Conservation (phyloP, 768 basidiomycete genomes). For the Clavaria fumosa region DNA sequence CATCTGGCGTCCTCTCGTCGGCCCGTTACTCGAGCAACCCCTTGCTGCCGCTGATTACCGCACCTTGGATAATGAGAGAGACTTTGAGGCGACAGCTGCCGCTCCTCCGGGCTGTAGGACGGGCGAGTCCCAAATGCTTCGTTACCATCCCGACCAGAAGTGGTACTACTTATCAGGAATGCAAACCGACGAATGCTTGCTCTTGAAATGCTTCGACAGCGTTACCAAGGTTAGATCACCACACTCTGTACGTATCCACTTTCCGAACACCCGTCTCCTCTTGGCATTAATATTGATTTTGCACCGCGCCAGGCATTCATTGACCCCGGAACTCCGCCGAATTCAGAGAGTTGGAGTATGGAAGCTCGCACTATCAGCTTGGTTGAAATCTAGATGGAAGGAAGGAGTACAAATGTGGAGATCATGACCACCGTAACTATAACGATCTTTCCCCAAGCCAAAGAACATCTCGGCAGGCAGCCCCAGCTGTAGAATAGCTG, state of each 20-base stretch:
- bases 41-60: slow-evolving; percentile 5
- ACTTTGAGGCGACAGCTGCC: slow-evolving; percentile 2
- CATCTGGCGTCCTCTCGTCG: slow-evolving; percentile 3
- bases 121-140: slow-evolving; percentile 4
- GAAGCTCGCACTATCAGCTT: slow-evolving; percentile 3
- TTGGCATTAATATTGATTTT: not conserved
- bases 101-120: slow-evolving; percentile 5
- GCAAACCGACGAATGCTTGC: slow-evolving; percentile 3
- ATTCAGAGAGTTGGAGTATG: slow-evolving; percentile 3
- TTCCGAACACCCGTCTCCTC: not conserved
- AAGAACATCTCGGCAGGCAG: too few relatives aligned
- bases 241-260: slow-evolving; percentile 2
- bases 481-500: too few relatives aligned
- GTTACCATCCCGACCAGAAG: slow-evolving; percentile 5
- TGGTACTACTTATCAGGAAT: slow-evolving; percentile 6
- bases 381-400: too few relatives aligned
- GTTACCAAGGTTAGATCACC: slow-evolving; percentile 2
- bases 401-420: too few relatives aligned
- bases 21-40: slow-evolving; percentile 4
- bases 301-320: slow-evolving; percentile 1
- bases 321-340: slow-evolving; percentile 1
- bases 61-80: slow-evolving; percentile 2
- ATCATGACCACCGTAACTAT: too few relatives aligned
- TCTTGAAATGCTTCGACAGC: slow-evolving; percentile 7
- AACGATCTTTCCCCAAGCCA: too few relatives aligned